Evolutionary conservation across 495 filamentous ascomycete species (phyloP), one percentile per base, ranked within the genome.

Genomic region (Poronia punctata): DNA sequence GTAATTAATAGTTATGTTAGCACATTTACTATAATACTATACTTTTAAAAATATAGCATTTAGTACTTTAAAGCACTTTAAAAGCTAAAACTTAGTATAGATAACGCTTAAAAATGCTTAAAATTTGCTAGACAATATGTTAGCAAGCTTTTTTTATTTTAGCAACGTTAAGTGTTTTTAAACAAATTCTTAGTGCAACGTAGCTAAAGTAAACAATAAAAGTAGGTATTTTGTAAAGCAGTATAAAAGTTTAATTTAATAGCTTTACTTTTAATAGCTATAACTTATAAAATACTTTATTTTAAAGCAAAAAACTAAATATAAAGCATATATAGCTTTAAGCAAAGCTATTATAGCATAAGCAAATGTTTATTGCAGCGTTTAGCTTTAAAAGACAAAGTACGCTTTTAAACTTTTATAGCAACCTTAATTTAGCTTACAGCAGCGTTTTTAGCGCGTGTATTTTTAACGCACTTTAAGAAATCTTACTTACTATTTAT

Each of bases 391-490:
- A n/a, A n/a, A n/a, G n/a, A n/a, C n/a, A n/a, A n/a, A n/a, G n/a
- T n/a, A n/a, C n/a, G n/a, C n/a, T n/a, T n/a, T n/a, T n/a, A n/a
- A n/a, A n/a, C n/a, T n/a, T n/a, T n/a, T 35, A 35, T 35, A 16
- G 32, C 32, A 2, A 6, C 16, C 3, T 35, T 35, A n/a, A n/a
- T n/a, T n/a, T n/a, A n/a, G n/a, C n/a, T n/a, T n/a, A n/a, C n/a
- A n/a, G n/a, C n/a, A 20, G 18, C 5, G 12, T 35, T 18, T 22
- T 21, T 21, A 4, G 17, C 35, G 36, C 16, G 16, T 21, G 22
- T 35, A 40, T 35, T 44, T 34, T 44, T 19, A 19, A 34, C 24
- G 14, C 12, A 5, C 32, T 35, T 2, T 16, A 48, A 26, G 33
- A 33, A 27, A 3, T 35, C 15, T 15, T 33, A 14, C n/a, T 22